Evolutionary conservation across 441 rosid genomes (phyloP), one percentile per base, ranked within the genome.

Genomic region (Gossypium davidsonii): DNA sequence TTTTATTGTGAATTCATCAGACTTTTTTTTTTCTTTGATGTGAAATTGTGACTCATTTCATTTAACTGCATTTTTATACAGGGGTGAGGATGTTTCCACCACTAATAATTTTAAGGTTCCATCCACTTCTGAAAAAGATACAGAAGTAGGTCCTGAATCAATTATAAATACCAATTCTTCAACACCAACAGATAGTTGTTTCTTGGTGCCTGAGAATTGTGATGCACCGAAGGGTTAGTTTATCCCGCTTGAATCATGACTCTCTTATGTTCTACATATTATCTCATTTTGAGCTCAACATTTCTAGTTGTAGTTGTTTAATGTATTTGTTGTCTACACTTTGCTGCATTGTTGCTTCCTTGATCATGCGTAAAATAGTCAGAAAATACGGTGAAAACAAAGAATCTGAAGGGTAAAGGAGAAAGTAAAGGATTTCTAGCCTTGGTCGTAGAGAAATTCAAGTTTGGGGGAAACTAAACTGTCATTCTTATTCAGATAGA

Each of bases 221-320:
- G 92, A 88, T 49, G 90, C 98, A 25, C 97, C 96, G 9, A 85
- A 85, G 79, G 83, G 98, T 95, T 76, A 80, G 89, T 81, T 31
- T 66, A 56, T 72, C 69, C 71, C 65, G 64, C 67, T 72, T 11
- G 46, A 37, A 76, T 82, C 74, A 46, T 51, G 28, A 14, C 46
- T 18, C 39, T n/a, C 21, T 55, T 46, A 4, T 37, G 21, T 37
- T 73, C 55, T 68, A 18, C 65, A 51, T 57, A 42, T 28, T 21
- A n/a, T 67, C 42, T 23, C 39, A 48, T 46, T 46, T 48, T 25
- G 10, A 12, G 37, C 12, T 23, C 31, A 42, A 23, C 37, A 46
- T 67, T 67, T 67, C 56, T 23, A 23, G 12, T 59, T 21, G 52
- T 39, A 49, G 37, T 66, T 46, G 26, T 60, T n/a, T 55, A 55